These are phyloP conservation scores for Crucibulum parvulum DNA, from an alignment of 1,284 basidiomycete species.

Conservation along the genomic window DNA sequence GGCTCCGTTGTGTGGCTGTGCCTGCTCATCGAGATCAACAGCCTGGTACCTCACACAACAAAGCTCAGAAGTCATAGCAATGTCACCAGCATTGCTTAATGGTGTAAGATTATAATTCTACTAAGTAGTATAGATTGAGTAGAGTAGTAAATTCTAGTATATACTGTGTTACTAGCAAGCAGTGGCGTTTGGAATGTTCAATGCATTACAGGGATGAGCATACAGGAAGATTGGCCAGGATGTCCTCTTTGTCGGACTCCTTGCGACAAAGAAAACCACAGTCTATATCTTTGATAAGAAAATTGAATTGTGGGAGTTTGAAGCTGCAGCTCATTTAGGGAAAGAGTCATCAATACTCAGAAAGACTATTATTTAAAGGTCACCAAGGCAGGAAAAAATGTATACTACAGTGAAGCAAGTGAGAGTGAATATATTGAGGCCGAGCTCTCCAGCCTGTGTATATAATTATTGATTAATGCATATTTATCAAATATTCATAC, in stretches of 20 bases:
- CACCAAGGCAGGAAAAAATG: slow-evolving; percentile 6
- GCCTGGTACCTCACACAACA: no score
- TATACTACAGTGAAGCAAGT: slow-evolving; percentile 54
- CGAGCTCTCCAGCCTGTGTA: slow-evolving; percentile 57
- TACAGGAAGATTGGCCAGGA: slow-evolving; percentile 3
- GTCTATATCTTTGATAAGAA: slow-evolving; percentile 63
- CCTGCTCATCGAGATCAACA: no score
- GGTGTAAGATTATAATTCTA: no score
- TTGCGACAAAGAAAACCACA: slow-evolving; percentile 58
- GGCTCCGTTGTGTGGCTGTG: no score
- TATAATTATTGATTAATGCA: no score
- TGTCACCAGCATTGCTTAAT: no score
- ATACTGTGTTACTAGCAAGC: slow-evolving; percentile 49
- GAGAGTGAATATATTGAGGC: slow-evolving; percentile 63
- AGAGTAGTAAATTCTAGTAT: no score
- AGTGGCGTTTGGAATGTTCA: slow-evolving; percentile 10
- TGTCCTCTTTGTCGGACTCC: slow-evolving; percentile 37
- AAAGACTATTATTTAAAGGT: neutral
- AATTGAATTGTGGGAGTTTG: slow-evolving; percentile 56
- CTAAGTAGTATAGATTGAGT: no score
- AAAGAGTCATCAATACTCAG: slow-evolving; percentile 54
- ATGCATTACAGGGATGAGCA: slow-evolving; percentile 9
- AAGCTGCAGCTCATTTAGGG: slow-evolving; percentile 49
- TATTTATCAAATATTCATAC: no score
- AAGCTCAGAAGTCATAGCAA: no score